Evolutionary conservation across 345 rosid species (phyloP).

Genomic region (Alliaria petiolata): DNA sequence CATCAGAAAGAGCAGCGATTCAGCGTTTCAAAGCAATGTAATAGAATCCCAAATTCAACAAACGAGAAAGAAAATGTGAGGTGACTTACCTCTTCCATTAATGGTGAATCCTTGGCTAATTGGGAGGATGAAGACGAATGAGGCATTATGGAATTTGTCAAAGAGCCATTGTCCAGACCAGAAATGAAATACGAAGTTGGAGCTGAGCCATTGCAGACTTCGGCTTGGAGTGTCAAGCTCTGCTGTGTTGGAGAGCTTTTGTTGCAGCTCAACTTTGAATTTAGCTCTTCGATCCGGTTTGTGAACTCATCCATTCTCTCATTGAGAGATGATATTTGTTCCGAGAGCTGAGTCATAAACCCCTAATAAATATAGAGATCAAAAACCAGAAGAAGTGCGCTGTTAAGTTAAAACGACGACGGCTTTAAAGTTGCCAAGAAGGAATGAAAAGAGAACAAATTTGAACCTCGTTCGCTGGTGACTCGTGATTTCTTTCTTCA

Average conservation of each 20-base stretch:
- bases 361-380: slow-evolving; percentile 38
- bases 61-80: slow-evolving; percentile 8
- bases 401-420: background rate
- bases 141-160: slow-evolving; percentile 64
- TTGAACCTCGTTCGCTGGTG: slow-evolving; percentile 58
- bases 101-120: slow-evolving; percentile 67
- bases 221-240: slow-evolving; percentile 57
- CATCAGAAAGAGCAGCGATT: background rate
- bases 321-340: slow-evolving; percentile 77
- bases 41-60: background rate
- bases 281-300: slow-evolving; percentile 65
- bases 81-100: slow-evolving; percentile 74
- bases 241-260: slow-evolving; percentile 60
- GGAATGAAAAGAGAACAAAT: background rate
- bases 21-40: slow-evolving; percentile 16
- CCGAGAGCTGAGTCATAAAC: slow-evolving; percentile 75
- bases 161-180: slow-evolving; percentile 73
- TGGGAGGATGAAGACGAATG: slow-evolving; percentile 77
- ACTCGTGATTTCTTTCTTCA: slow-evolving; percentile 48
- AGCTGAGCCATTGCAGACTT: slow-evolving; percentile 72
- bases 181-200: slow-evolving; percentile 81
- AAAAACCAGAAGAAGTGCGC: slow-evolving; percentile 6
- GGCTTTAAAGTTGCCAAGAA: slow-evolving; percentile 3
- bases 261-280: slow-evolving; percentile 52
- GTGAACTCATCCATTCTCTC: slow-evolving; percentile 97